Base-by-base conservation (phyloP, 2,329 filamentous ascomycete genomes). In the Didymella exigua region DNA sequence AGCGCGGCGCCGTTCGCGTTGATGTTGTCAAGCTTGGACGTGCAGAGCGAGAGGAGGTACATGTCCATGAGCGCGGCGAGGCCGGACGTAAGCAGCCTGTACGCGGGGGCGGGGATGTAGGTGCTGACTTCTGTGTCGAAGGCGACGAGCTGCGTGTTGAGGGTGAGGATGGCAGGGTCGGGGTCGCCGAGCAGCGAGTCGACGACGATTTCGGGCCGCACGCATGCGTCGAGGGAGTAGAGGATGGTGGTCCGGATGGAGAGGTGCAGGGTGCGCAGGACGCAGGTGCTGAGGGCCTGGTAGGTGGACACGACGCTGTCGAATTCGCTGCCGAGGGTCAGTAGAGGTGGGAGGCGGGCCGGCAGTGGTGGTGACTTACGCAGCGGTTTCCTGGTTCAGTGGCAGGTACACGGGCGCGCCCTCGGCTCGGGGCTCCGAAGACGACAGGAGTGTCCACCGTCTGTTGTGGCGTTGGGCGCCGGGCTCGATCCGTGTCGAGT, bases 201-300 rank as follows among this genome's bases (percentile, higher is more conserved):
- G 43, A 77, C 82, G 42, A 85, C 83, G 59, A 79, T 80, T 24
- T 74, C 74, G 2, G 72, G 66, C 44, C 71, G 66, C 18, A 81
- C 65, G 54, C 82, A 86, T 58, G 78, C 83, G 73, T 80, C 76
- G 34, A 99, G 82, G 60, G 93, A 91, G 71, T 93, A 86, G 31
- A 96, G 84, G 61, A 96, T 88, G 45, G 91, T 91, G 70, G 89
- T 91, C 41, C 95, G 88, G 43, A 96, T 86, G 73, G 97, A 92
- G 74, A 96, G 85, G 71, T 98, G 93, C 3, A 99, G 79, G 0
- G 91, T 96, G 23, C 96, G 81, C 2, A 98, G 84, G 36, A 93
- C 87, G 2, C 87, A 91, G 16, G 84, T 83, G 23, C 90, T 90
- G 31, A 99, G 86, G 59, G 91, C 85, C 56, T 90, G 88, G 74